Conservation (phyloP, 2,329 filamentous ascomycete species). For the Aspergillus ibericus region DNA sequence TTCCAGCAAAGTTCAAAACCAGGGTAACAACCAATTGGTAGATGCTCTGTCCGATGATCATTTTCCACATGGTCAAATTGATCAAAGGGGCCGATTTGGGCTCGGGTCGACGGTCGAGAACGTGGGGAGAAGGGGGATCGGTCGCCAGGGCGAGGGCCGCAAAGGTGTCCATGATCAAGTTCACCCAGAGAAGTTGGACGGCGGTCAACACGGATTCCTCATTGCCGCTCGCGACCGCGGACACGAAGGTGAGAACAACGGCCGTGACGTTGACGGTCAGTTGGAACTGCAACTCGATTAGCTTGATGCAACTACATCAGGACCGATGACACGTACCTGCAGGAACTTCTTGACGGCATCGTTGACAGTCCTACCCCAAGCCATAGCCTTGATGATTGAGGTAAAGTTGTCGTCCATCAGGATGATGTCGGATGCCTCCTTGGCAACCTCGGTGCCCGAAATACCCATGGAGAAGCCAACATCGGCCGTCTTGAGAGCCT, state of each 20-base stretch:
- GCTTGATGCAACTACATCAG: neutral
- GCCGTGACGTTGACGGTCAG: constrained; percentile 66
- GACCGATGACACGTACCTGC: constrained; percentile 28
- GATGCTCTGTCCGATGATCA: constrained; percentile 47
- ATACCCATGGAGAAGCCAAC: constrained; percentile 87
- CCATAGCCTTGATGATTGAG: constrained; percentile 80
- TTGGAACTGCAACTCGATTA: constrained; percentile 36
- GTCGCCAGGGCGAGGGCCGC: constrained; percentile 66
- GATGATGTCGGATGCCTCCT: constrained; percentile 82
- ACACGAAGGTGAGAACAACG: constrained; percentile 64
- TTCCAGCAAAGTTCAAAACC: constrained; percentile 49
- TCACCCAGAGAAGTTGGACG: constrained; percentile 68
- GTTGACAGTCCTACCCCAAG: constrained; percentile 77
- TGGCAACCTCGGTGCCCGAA: constrained; percentile 78
- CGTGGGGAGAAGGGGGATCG: constrained; percentile 59
- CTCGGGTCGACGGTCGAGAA: constrained; percentile 56
- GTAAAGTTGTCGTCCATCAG: constrained; percentile 86
- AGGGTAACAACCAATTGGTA: constrained; percentile 46
- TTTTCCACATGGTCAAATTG: constrained; percentile 49
- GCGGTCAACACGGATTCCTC: constrained; percentile 63
- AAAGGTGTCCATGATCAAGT: constrained; percentile 70
- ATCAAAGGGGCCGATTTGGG: constrained; percentile 49
- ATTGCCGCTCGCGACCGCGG: constrained; percentile 58
- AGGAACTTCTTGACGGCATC: constrained; percentile 76
- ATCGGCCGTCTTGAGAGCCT: constrained; percentile 76